These are phyloP conservation scores for Erythrophleum fordii DNA, from an alignment of 306 rosid species.

Conservation along the genomic window DNA sequence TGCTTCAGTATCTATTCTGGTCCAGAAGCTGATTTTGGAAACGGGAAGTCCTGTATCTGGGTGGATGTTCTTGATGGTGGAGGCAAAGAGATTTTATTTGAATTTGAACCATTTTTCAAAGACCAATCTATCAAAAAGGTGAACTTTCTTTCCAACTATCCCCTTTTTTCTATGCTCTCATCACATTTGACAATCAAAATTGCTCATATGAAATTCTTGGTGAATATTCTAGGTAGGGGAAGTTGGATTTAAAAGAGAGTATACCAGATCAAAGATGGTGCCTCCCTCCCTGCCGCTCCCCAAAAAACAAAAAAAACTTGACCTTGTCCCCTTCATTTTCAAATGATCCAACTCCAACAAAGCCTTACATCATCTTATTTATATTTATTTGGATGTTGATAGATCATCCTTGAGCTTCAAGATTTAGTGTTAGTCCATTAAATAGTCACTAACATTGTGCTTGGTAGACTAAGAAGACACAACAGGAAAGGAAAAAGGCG, in stretches of 20 bases:
- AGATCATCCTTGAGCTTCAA: not conserved
- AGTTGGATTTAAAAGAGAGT: not conserved
- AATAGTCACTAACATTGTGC: not conserved
- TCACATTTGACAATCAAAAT: not conserved
- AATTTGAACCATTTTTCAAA: conserved; percentile 79
- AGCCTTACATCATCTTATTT: not conserved
- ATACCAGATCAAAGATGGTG: not conserved
- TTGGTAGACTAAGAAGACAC: too few species aligned
- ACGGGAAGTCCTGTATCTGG: conserved; percentile 94
- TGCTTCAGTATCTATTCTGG: conserved; percentile 93
- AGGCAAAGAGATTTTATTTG: conserved; percentile 69
- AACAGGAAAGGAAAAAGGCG: too few species aligned
- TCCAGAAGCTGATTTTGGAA: conserved; percentile 84
- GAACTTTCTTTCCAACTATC: conserved; percentile 37
- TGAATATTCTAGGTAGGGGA: not conserved
- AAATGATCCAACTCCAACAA: not conserved
- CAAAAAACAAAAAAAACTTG: too few species aligned
- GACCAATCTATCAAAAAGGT: conserved; percentile 87
- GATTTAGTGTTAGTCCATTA: not conserved
- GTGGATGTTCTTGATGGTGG: conserved; percentile 99
- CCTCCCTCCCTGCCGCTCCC: too few species aligned
- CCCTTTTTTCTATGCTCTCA: conserved; percentile 14
- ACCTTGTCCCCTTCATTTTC: not conserved
- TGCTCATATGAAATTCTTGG: conserved; percentile 9
- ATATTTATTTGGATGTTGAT: not conserved